phyloP scores from a whole-genome alignment of 139 green algal species.

The Zygnema circumcarinatum region DNA sequence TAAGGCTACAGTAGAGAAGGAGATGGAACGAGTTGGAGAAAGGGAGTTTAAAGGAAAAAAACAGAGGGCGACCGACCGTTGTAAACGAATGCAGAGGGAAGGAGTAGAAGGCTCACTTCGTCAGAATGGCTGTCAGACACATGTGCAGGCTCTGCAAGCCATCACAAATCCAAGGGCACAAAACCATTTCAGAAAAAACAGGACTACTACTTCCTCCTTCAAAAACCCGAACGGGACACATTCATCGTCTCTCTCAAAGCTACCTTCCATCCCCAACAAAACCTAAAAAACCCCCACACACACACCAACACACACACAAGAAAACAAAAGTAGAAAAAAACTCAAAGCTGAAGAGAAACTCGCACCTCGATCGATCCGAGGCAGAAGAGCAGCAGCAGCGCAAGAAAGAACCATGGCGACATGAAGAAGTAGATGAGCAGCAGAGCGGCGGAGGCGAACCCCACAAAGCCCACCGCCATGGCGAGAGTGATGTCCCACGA shows the following conservation, averaged over 20 bases:
- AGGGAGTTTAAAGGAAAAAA: background rate
- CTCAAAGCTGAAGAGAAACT: background rate
- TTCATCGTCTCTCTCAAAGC: no score
- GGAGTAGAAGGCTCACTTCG: background rate
- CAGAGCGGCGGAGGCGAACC: slow-evolving; percentile 43
- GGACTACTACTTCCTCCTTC: background rate
- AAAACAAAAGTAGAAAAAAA: background rate
- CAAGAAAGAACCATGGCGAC: slow-evolving; percentile 17
- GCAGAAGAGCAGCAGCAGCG: slow-evolving; percentile 54
- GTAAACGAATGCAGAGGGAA: background rate
- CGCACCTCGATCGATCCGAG: slow-evolving; percentile 33
- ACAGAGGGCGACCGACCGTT: background rate
- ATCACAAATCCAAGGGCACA: background rate
- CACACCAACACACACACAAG: background rate
- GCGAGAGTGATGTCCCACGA: slow-evolving; percentile 34
- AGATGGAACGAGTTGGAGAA: background rate
- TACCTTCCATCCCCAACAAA: no score
- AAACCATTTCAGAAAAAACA: background rate
- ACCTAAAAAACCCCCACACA: background rate
- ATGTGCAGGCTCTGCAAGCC: background rate
- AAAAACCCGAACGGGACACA: no score
- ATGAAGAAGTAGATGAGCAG: slow-evolving; percentile 59
- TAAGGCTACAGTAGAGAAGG: no score
- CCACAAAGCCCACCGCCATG: slow-evolving; percentile 32
- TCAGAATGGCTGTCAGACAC: slow-evolving; percentile 16